Conservation (phyloP, 1,284 basidiomycete genomes). For the Ganoderma multipileum region DNA sequence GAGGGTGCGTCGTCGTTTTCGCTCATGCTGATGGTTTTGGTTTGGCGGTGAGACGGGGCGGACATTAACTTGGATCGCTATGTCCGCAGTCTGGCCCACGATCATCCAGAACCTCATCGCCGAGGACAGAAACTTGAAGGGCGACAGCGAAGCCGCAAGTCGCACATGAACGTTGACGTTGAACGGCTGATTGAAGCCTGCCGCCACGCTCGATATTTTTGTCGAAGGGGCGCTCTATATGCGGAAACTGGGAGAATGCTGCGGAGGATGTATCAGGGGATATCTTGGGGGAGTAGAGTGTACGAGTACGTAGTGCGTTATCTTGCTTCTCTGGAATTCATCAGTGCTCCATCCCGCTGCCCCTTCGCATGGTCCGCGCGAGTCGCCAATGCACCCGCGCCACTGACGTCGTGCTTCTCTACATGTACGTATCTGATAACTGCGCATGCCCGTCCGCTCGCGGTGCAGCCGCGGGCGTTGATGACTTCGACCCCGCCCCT, state of each 20-base stretch:
- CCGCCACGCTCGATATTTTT: background rate
- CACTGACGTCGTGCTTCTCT: background rate
- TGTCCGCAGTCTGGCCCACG: constrained; percentile 65
- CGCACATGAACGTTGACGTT: background rate
- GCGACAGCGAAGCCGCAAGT: background rate
- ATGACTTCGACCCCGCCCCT: background rate
- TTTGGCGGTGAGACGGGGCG: no score
- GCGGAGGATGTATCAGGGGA: background rate
- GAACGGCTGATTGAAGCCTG: background rate
- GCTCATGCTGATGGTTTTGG: background rate
- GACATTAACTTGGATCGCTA: background rate
- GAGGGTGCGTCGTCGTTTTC: constrained; percentile 55
- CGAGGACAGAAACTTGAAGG: constrained; percentile 25
- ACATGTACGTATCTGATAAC: no score
- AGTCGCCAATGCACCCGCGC: background rate
- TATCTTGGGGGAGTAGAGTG: background rate
- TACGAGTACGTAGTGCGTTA: background rate
- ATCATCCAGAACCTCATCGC: constrained; percentile 60
- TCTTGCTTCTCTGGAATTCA: background rate
- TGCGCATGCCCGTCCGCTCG: background rate
- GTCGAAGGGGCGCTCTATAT: background rate
- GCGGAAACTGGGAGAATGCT: background rate
- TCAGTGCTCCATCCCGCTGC: background rate
- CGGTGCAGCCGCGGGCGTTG: background rate
- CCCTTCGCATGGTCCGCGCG: background rate